Conservation (phyloP, 108 stramenopile genomes). For the Skeletonema menzelii region DNA sequence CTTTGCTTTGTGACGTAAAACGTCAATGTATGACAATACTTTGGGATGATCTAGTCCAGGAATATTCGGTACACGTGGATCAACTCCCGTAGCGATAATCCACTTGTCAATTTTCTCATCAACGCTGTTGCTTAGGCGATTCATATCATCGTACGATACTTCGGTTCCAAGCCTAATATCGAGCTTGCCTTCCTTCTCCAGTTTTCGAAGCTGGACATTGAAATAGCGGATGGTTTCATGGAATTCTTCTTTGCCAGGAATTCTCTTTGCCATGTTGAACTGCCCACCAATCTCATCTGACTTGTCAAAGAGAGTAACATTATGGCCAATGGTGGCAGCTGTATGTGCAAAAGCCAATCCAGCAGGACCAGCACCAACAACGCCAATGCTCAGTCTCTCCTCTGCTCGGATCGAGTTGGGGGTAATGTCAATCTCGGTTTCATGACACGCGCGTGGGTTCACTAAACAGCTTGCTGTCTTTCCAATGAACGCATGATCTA, state of each 20-base stretch:
- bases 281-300: constrained; percentile 87
- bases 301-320: constrained; percentile 90
- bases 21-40: constrained; percentile 95
- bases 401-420: constrained; percentile 41
- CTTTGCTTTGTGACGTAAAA: constrained; percentile 71
- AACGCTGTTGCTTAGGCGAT: constrained; percentile 11
- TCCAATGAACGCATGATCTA: constrained; percentile 97
- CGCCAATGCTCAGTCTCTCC: constrained; percentile 75
- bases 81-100: constrained; percentile 94
- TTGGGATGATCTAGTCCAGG: constrained; percentile 89
- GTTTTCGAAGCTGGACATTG: constrained; percentile 52
- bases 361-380: constrained; percentile 97
- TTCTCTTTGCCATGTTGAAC: constrained; percentile 96
- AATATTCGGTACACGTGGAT: constrained; percentile 82
- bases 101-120: constrained; percentile 72
- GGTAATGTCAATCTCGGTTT: constrained; percentile 72
- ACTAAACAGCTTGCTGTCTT: constrained; percentile 96
- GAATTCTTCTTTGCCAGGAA: constrained; percentile 99
- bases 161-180: constrained; percentile 54
- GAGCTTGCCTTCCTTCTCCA: constrained; percentile 32
- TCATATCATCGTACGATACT: constrained; percentile 62
- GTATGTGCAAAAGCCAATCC: constrained; percentile 90
- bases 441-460: constrained; percentile 95
- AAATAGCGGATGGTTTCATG: constrained; percentile 97
- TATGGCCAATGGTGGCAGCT: constrained; percentile 86